A percentile compares a stretch with the other conserved stretches of the same genome.
Conservation (phyloP, 192 early-diverging fungal species). For the Mortierella alpina region DNA sequence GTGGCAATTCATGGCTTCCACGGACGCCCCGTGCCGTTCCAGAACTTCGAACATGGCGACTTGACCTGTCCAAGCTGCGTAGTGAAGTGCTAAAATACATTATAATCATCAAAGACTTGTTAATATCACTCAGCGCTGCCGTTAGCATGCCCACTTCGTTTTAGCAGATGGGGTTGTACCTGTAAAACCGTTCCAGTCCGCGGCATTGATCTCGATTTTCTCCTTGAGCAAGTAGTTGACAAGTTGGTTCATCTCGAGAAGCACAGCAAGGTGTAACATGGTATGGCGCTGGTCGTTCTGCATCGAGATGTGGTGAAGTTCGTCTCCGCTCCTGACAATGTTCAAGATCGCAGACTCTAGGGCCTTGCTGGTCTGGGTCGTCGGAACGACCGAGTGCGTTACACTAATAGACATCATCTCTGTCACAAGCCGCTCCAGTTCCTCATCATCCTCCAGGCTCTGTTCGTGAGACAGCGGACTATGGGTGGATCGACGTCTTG, state of each 20-base stretch:
- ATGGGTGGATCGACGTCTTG: slow-evolving; percentile 27
- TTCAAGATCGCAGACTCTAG: slow-evolving; percentile 32
- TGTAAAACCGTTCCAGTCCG: slow-evolving; percentile 51
- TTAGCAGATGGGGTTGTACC: slow-evolving; percentile 2
- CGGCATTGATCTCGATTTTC: slow-evolving; percentile 45
- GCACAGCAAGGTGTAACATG: slow-evolving; percentile 41
- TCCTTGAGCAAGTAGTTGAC: slow-evolving; percentile 45
- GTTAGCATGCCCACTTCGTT: too few species aligned
- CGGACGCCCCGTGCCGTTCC: slow-evolving; percentile 34
- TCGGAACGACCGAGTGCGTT: slow-evolving; percentile 28
- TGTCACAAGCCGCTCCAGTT: slow-evolving; percentile 39
- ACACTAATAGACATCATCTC: slow-evolving; percentile 50
- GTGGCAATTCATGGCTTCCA: slow-evolving; percentile 25
- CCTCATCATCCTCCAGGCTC: slow-evolving; percentile 35
- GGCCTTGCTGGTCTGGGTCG: slow-evolving; percentile 18
- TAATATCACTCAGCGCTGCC: too few species aligned
- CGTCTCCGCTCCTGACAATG: slow-evolving; percentile 21
- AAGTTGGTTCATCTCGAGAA: slow-evolving; percentile 37
- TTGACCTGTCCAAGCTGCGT: slow-evolving; percentile 46
- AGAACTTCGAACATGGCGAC: slow-evolving; percentile 15
- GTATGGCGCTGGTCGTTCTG: slow-evolving; percentile 51
- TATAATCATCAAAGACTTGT: too few species aligned
- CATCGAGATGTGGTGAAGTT: slow-evolving; percentile 47
- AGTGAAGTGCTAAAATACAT: slow-evolving; percentile 29
- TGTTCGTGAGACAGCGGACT: slow-evolving; percentile 29